These are phyloP conservation scores for Cystofilobasidium capitatum DNA, from an alignment of 768 basidiomycete genomes.

Conservation along the genomic window DNA sequence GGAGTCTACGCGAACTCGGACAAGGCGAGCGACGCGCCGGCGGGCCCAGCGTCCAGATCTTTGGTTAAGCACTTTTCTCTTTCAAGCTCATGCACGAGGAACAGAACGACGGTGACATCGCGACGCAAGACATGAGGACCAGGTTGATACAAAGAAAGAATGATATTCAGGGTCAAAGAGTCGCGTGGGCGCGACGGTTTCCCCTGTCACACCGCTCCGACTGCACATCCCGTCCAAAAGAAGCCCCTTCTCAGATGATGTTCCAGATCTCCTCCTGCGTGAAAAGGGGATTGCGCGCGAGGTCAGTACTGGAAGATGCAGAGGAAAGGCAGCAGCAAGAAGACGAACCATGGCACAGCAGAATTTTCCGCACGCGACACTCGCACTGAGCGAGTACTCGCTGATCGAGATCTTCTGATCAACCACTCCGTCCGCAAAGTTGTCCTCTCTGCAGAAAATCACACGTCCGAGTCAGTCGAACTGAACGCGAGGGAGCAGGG, in stretches of 20 bases:
- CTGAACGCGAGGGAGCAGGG: not conserved
- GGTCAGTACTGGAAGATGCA: not conserved
- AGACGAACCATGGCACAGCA: constrained; percentile 26
- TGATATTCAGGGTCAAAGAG: too few relatives aligned
- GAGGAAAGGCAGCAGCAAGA: not conserved
- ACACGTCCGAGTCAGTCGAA: not conserved
- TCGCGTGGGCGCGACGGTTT: too few relatives aligned
- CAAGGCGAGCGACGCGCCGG: too few relatives aligned
- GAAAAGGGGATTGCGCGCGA: not conserved
- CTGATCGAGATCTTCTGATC: constrained; percentile 97
- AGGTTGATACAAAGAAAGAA: too few relatives aligned
- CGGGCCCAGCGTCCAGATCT: too few relatives aligned
- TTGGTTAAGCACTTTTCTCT: too few relatives aligned
- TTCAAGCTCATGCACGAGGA: too few relatives aligned
- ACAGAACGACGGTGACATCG: too few relatives aligned
- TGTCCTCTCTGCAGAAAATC: constrained; percentile 51
- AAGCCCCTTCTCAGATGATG: constrained; percentile 18
- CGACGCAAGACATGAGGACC: too few relatives aligned
- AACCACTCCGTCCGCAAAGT: constrained; percentile 89
- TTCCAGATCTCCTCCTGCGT: constrained; percentile 27
- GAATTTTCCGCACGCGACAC: constrained; percentile 29
- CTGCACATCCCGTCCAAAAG: not conserved
- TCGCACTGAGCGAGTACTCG: constrained; percentile 79
- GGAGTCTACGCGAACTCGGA: too few relatives aligned
- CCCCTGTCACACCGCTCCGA: not conserved